A percentile compares a stretch with the other conserved stretches of the same genome.
phyloP scores from a whole-genome alignment of 768 basidiomycete species.

The Holtermanniella nyarrowii region DNA sequence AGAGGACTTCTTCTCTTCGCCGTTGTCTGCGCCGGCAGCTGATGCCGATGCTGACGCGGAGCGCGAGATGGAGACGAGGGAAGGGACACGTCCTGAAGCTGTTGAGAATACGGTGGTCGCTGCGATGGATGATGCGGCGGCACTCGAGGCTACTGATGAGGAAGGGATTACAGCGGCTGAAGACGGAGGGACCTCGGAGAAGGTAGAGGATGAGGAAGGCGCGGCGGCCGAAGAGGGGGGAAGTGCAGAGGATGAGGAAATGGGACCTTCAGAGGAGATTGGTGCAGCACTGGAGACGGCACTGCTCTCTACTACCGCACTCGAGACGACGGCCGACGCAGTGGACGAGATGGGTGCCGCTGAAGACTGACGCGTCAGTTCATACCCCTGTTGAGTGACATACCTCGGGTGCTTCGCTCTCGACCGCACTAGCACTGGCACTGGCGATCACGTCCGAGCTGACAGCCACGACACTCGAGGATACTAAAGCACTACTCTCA shows the following conservation, averaged over 20 bases:
- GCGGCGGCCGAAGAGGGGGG: not conserved
- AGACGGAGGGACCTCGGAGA: not conserved
- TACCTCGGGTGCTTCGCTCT: no score
- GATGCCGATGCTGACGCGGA: slow-evolving; percentile 11
- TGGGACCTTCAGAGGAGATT: no score
- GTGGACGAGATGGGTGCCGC: not conserved
- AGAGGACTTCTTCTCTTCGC: slow-evolving; percentile 7
- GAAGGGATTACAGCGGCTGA: not conserved
- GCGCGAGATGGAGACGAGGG: slow-evolving; percentile 1
- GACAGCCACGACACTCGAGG: not conserved
- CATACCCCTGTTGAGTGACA: no score
- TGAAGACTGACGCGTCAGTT: not conserved
- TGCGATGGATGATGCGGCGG: not conserved
- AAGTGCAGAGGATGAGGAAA: not conserved
- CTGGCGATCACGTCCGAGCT: not conserved
- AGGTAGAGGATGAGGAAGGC: not conserved
- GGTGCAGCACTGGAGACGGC: slow-evolving; percentile 5
- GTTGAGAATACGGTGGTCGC: not conserved
- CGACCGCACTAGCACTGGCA: not conserved
- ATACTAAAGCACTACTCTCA: not conserved
- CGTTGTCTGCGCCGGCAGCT: slow-evolving; percentile 3
- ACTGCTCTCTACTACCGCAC: slow-evolving; percentile 1
- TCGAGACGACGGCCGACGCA: slow-evolving; percentile 2
- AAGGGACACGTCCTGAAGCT: not conserved
- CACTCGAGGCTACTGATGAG: slow-evolving; percentile 2